Evolutionary conservation across 2,329 filamentous ascomycete genomes (phyloP).

Genomic region (Alternaria conjuncta): DNA sequence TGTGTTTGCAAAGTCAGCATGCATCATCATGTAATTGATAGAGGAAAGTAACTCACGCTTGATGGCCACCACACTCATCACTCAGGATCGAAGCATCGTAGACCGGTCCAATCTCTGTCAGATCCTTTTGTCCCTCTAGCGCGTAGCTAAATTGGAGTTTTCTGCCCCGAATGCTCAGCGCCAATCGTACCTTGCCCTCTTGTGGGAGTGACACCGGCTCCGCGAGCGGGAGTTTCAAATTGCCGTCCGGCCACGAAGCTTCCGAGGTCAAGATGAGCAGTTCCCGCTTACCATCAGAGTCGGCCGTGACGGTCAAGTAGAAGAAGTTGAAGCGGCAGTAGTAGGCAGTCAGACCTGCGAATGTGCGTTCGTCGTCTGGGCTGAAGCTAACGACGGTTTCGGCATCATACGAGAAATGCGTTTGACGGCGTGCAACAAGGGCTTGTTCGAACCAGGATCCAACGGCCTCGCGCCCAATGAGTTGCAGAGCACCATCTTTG

Average conservation of each 20-base stretch:
- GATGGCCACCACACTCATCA: slow-evolving; percentile 69
- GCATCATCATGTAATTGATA: no score
- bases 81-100: slow-evolving; percentile 66
- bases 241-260: slow-evolving; percentile 61
- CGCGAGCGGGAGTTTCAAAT: slow-evolving; percentile 53
- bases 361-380: slow-evolving; percentile 65
- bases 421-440: slow-evolving; percentile 63
- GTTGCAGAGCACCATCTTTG: slow-evolving; percentile 54
- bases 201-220: slow-evolving; percentile 59
- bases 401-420: slow-evolving; percentile 67
- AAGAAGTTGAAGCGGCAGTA: slow-evolving; percentile 71
- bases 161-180: slow-evolving; percentile 59
- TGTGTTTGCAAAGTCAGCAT: neutral
- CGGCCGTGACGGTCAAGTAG: slow-evolving; percentile 65
- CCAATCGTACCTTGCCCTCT: slow-evolving; percentile 62
- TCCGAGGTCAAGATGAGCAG: slow-evolving; percentile 65
- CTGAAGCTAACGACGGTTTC: slow-evolving; percentile 63
- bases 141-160: slow-evolving; percentile 65
- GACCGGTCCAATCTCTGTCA: slow-evolving; percentile 61
- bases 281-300: slow-evolving; percentile 63
- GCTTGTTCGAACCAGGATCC: slow-evolving; percentile 58
- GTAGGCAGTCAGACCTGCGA: slow-evolving; percentile 67
- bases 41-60: slow-evolving; percentile 36
- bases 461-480: slow-evolving; percentile 61
- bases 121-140: slow-evolving; percentile 51